Evolutionary conservation across 192 early-diverging fungal genomes (phyloP), one percentile per base, ranked within the genome.

Genomic region (Chytriomyces hyalinus): DNA sequence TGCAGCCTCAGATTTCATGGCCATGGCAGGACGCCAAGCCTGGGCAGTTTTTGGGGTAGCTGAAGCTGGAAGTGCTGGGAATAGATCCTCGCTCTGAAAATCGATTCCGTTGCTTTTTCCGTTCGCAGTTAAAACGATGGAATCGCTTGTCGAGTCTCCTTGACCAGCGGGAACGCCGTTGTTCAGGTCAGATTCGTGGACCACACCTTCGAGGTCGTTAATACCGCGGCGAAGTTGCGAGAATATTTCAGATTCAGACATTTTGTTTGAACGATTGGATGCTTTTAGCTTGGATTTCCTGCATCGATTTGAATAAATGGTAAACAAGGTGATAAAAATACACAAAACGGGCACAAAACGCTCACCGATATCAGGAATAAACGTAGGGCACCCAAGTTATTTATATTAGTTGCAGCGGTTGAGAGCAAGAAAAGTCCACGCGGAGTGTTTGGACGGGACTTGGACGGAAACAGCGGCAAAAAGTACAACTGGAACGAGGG

Each of bases 61-160:
- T 0, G 87, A 77, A 59, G 86, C 80, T 59, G 92, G 89, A 15
- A 95, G 84, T 47, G 93, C 87, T 5, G 95, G 94, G 83, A 96
- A 95, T 71, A 92, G 87, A 45, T 90, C 90, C 73, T 88, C 88
- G 49, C 84, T 89, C 50, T 80, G 72, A 44, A 92, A 80, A 78
- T 92, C 91, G 15, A 79, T 75, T 7, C 6, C 17, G n/a, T n/a
- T n/a, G 36, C 43, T 26, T 36, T 36, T 36, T 36, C 36, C 36
- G 36, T 36, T 36, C 36, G 36, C 36, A n/a, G 47, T n/a, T 7
- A 46, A 62, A 60, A n/a, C 50, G 48, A 67, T 45, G n/a, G 22
- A 53, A n/a, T 49, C 72, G 64, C 50, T 70, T 8, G 59, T 28
- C 44, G 13, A 44, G 50, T 20, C 49, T 67, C 11, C 11, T 8